Evolutionary conservation across 495 filamentous ascomycete genomes (phyloP).

Genomic region (Astrothelium macrocarpum): DNA sequence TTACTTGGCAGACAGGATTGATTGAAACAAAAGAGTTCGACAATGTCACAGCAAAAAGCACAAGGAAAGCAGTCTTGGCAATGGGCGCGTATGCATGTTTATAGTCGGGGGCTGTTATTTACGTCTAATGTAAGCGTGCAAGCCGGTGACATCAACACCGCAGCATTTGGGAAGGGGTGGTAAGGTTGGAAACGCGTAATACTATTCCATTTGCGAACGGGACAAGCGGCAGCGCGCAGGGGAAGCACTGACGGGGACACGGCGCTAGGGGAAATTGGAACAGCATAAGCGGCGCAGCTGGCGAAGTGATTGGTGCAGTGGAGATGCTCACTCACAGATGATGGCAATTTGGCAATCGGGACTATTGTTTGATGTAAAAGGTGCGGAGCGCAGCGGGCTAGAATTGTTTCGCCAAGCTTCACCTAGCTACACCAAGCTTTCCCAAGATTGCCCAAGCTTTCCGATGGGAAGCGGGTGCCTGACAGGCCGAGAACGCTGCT

Average conservation of each 20-base stretch:
- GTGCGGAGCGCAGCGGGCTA: background rate
- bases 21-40: background rate
- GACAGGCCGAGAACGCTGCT: background rate
- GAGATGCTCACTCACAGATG: background rate
- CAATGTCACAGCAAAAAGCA: background rate
- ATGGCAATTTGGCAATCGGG: background rate
- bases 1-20: background rate
- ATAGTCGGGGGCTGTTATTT: too few relatives aligned
- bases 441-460: too few relatives aligned
- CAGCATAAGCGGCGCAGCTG: background rate
- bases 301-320: background rate
- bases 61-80: background rate
- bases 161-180: background rate
- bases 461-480: background rate
- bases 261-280: background rate
- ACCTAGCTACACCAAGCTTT: background rate
- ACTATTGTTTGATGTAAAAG: constrained; percentile 4
- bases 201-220: background rate
- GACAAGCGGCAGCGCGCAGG: background rate
- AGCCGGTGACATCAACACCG: constrained; percentile 4
- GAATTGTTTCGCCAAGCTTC: constrained; percentile 2
- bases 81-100: background rate
- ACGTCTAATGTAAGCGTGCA: background rate
- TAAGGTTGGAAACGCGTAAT: background rate
- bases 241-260: background rate